Conservation (phyloP, 495 filamentous ascomycete species). For the Xylaria grammica region DNA sequence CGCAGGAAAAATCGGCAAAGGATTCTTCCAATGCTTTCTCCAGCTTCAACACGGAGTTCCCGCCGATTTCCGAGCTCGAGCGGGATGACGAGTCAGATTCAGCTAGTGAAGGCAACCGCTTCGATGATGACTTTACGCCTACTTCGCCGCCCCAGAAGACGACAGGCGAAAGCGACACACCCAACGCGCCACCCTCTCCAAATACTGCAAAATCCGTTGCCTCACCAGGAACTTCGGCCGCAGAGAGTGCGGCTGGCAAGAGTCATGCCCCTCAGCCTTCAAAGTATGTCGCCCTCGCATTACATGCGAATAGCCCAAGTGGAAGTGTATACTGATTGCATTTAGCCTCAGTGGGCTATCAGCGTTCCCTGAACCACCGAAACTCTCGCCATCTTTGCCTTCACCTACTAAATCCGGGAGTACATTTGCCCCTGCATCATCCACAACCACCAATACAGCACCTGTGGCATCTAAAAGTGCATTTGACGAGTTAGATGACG, state of each 20-base stretch:
- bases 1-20: constrained; percentile 35
- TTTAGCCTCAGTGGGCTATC: constrained; percentile 31
- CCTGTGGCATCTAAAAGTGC: constrained; percentile 45
- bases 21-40: constrained; percentile 45
- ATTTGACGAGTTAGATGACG: constrained; percentile 83
- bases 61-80: constrained; percentile 85
- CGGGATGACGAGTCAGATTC: constrained; percentile 81
- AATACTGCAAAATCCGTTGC: constrained; percentile 33
- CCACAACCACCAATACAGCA: constrained; percentile 34
- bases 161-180: constrained; percentile 32
- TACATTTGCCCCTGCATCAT: constrained; percentile 37
- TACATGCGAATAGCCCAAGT: neutral
- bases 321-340: constrained; percentile 19
- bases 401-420: constrained; percentile 25
- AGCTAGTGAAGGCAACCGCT: constrained; percentile 76
- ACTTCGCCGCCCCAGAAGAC: constrained; percentile 60
- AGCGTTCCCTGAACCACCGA: constrained; percentile 38
- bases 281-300: constrained; percentile 32
- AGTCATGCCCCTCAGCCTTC: constrained; percentile 33
- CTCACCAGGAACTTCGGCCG: constrained; percentile 22
- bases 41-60: constrained; percentile 77
- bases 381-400: constrained; percentile 32
- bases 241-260: constrained; percentile 27
- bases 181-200: constrained; percentile 38
- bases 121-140: constrained; percentile 90